Evolutionary conservation across 1,284 basidiomycete species (phyloP).

Genomic region (Trichosporon coremiiforme): DNA sequence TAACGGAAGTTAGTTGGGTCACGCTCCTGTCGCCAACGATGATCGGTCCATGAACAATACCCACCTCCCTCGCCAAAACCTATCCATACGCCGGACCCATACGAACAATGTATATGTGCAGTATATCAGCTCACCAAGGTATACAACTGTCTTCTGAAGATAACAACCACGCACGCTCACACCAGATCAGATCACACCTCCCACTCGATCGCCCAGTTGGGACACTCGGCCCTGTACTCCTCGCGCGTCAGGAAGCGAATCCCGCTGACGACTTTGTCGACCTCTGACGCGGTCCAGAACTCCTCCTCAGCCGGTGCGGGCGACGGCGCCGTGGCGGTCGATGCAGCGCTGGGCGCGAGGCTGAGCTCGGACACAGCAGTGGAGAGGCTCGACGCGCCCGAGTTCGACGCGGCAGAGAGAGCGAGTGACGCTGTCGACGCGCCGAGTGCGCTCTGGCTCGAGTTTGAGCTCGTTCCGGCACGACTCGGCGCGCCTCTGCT

Average conservation of each 20-base stretch:
- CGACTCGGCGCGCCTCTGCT: not conserved
- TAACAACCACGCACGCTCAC: not conserved
- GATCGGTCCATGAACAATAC: slow-evolving; percentile 2
- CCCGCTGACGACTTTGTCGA: not conserved
- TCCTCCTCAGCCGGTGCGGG: not conserved
- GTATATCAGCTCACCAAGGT: not conserved
- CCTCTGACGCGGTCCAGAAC: not conserved
- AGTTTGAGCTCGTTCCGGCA: not conserved
- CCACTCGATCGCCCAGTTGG: slow-evolving; percentile 7
- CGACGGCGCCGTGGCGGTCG: not conserved
- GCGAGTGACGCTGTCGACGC: not conserved
- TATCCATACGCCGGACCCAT: not conserved
- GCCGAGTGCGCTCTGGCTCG: not conserved
- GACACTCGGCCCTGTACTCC: slow-evolving; percentile 4
- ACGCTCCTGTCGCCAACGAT: too few species aligned
- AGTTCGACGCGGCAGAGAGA: not conserved
- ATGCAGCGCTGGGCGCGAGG: not conserved
- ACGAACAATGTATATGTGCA: too few species aligned
- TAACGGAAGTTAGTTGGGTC: not conserved
- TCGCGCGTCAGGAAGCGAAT: not conserved
- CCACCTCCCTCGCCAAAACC: not conserved
- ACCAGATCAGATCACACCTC: not conserved
- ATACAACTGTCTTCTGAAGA: not conserved
- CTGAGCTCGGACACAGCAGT: not conserved
- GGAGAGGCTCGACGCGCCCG: not conserved